Evolutionary conservation across 148 eudicot genomes (phyloP).

Genomic region (Amaranthus cruentus): DNA sequence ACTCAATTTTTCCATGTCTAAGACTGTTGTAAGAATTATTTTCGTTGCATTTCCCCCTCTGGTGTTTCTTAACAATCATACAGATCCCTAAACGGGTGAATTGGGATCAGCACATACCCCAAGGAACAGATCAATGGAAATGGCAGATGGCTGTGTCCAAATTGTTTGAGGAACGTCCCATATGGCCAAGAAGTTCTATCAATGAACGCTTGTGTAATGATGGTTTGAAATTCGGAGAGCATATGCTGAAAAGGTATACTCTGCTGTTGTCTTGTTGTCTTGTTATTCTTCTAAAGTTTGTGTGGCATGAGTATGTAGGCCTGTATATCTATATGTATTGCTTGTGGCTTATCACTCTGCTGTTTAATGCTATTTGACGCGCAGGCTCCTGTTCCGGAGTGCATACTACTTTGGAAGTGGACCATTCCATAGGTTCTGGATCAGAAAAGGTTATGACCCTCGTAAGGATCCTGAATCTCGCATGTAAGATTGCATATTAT

Average conservation of each 20-base stretch:
- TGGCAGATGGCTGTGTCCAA: conserved; percentile 69
- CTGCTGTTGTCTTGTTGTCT: background rate
- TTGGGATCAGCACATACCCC: conserved; percentile 62
- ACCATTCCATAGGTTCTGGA: conserved; percentile 89
- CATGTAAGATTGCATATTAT: conserved; percentile 43
- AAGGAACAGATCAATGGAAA: conserved; percentile 66
- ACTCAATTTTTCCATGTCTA: background rate
- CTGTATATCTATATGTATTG: background rate
- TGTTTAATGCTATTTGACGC: conserved; percentile 13
- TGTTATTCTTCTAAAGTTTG: background rate
- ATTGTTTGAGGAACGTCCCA: conserved; percentile 85
- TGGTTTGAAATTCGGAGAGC: conserved; percentile 54
- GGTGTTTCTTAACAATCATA: conserved; percentile 55
- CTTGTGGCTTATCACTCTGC: conserved; percentile 3
- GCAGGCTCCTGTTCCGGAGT: conserved; percentile 74
- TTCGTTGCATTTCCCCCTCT: conserved; percentile 8
- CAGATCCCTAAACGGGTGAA: conserved; percentile 78
- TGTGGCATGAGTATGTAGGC: background rate
- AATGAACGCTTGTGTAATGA: conserved; percentile 59
- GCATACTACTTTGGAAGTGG: conserved; percentile 95
- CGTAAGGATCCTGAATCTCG: conserved; percentile 96
- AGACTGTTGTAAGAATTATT: background rate
- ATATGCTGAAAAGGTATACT: conserved; percentile 60
- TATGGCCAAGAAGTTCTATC: conserved; percentile 73
- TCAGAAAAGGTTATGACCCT: conserved; percentile 95